A percentile compares a stretch with the other conserved stretches of the same genome.
Conservation (phyloP, 176 grass and related monocot species). For the Rhynchospora pubera region DNA sequence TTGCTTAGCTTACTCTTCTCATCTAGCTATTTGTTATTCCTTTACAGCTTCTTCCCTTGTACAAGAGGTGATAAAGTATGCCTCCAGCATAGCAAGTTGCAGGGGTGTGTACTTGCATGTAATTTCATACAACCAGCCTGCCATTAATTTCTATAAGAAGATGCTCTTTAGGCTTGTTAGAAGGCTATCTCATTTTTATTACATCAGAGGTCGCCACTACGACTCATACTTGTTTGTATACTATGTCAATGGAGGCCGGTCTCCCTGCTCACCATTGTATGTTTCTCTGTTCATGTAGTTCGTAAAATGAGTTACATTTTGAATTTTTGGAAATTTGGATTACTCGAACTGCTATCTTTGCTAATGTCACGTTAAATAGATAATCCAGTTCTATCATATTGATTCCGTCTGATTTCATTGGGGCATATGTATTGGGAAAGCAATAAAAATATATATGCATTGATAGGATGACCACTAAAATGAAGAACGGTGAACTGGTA, state of each 20-base stretch:
- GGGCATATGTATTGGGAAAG: neutral
- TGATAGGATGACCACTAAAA: no score
- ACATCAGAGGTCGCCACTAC: constrained; percentile 84
- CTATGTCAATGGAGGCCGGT: constrained; percentile 74
- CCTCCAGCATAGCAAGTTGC: constrained; percentile 74
- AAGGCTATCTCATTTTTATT: constrained; percentile 82
- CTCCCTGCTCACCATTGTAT: constrained; percentile 84
- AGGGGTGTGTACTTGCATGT: constrained; percentile 97
- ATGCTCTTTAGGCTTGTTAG: constrained; percentile 88
- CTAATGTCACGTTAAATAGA: neutral
- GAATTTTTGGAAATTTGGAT: constrained; percentile 3
- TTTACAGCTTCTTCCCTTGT: constrained; percentile 86
- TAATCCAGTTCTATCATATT: neutral
- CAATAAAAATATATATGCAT: neutral
- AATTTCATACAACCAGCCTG: constrained; percentile 94
- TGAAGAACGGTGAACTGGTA: neutral
- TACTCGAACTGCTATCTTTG: neutral
- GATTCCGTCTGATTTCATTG: neutral
- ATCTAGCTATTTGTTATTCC: constrained; percentile 7
- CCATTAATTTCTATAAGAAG: constrained; percentile 96
- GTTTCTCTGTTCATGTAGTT: constrained; percentile 31
- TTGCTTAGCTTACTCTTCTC: neutral
- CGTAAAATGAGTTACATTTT: neutral
- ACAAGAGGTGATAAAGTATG: constrained; percentile 90
- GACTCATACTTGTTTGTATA: constrained; percentile 94